Evolutionary conservation across 2,329 filamentous ascomycete genomes (phyloP).

Genomic region (Neophaeococcomyces aloes): DNA sequence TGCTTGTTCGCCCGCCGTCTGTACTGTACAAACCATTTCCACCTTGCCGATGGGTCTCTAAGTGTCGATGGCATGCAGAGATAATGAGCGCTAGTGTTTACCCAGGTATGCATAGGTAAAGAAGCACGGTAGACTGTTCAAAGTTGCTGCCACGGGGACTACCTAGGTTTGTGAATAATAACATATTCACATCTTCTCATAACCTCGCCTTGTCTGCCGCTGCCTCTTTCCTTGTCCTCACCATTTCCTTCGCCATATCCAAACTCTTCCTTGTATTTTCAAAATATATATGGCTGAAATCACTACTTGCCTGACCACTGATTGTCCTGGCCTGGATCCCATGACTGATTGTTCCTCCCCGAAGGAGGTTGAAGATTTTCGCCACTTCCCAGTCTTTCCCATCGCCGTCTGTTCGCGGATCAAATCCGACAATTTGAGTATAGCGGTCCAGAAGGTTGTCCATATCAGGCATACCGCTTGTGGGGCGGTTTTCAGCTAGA

Average conservation of each 20-base stretch:
- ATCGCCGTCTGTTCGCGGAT: slow-evolving; percentile 9
- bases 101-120: no score
- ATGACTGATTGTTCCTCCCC: slow-evolving; percentile 14
- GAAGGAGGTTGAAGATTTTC: slow-evolving; percentile 13
- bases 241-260: slow-evolving; percentile 9
- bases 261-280: slow-evolving; percentile 13
- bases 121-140: no score
- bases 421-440: slow-evolving; percentile 9
- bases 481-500: slow-evolving; percentile 7
- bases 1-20: no score
- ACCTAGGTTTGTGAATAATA: no score
- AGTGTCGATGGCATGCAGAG: no score
- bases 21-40: no score
- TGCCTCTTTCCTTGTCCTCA: neutral
- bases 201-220: no score
- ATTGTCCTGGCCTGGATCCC: slow-evolving; percentile 16
- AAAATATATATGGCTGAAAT: slow-evolving; percentile 13
- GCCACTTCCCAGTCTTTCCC: slow-evolving; percentile 14
- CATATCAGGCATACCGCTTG: slow-evolving; percentile 11
- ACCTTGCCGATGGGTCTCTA: no score
- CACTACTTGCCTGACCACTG: slow-evolving; percentile 16
- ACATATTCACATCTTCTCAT: no score
- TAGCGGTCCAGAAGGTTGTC: slow-evolving; percentile 13
- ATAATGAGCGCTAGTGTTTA: no score
- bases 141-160: no score